Evolutionary conservation across 108 stramenopile species (phyloP).

Genomic region (Nitzschia palea): DNA sequence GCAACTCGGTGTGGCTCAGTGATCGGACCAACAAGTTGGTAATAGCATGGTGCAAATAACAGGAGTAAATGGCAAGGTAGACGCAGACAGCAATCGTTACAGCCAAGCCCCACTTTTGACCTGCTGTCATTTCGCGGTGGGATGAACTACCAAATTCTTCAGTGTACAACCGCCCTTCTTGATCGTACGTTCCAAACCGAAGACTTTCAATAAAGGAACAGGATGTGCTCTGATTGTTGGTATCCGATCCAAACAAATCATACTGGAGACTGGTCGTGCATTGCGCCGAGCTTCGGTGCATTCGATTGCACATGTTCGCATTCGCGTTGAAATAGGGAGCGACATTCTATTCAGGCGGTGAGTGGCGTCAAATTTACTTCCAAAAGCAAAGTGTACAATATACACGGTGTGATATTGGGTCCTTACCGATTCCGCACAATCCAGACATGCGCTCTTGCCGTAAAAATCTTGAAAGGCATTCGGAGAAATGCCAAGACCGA

Average conservation of each 20-base stretch:
- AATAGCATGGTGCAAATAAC: slow-evolving; percentile 63
- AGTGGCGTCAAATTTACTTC: too few species aligned
- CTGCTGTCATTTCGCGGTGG: slow-evolving; percentile 28
- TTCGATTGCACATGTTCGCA: slow-evolving; percentile 49
- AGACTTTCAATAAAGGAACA: slow-evolving; percentile 61
- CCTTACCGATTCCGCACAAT: slow-evolving; percentile 54
- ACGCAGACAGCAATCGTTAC: slow-evolving; percentile 21
- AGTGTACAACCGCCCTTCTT: slow-evolving; percentile 35
- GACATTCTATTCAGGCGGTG: slow-evolving; percentile 34
- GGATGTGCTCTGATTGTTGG: neutral
- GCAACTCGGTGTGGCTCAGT: slow-evolving; percentile 49
- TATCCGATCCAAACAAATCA: slow-evolving; percentile 19
- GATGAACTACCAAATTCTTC: neutral
- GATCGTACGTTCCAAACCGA: slow-evolving; percentile 52
- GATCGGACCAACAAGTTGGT: slow-evolving; percentile 63
- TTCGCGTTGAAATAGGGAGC: slow-evolving; percentile 54
- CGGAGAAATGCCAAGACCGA: slow-evolving; percentile 41
- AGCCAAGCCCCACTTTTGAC: slow-evolving; percentile 34
- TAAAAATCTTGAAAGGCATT: slow-evolving; percentile 42
- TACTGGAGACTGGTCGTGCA: slow-evolving; percentile 35
- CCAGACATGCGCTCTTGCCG: slow-evolving; percentile 28
- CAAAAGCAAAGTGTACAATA: slow-evolving; percentile 9
- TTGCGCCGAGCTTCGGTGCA: slow-evolving; percentile 30
- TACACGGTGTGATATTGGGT: neutral
- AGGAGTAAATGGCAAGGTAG: slow-evolving; percentile 47